Base-by-base conservation (phyloP, 352 stramenopile genomes). In the Phytophthora idaei region DNA sequence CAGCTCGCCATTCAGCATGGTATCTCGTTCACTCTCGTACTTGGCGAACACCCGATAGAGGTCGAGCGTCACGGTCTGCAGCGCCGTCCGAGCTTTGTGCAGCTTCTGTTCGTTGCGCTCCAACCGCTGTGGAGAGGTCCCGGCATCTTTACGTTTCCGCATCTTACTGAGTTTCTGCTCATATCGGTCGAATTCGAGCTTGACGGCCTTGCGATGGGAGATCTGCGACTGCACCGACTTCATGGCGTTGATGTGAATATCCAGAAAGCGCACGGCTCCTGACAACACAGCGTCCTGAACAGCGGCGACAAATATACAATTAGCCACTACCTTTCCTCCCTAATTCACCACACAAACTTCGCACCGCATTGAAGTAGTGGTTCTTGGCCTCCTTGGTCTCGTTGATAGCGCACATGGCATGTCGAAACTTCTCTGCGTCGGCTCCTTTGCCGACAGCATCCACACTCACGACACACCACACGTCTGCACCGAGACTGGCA, bases 191-290 rank as follows among this genome's bases (percentile, higher is more conserved):
- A 82, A 91, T 28, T 93, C 85, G 15, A 93, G 76, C 62, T 91
- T 91, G 42, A 89, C 65, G 44, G 63, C 65, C 65, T 90, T 89
- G 37, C 82, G 79, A 66, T 85, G 64, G 14, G 80, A 78, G 48
- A 93, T 90, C 57, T 93, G 83, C 21, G 82, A 90, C 57, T 80
- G 79, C 42, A 85, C 79, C 1, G 79, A 89, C 58, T 87, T 85
- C 80, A 93, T 90, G 12, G 82, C 85, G 54, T 90, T 89, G 58
- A 92, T 82, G 58, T 91, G 82, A 53, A 90, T 90, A 47, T 89
- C 81, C 29, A 92, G 61, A 60, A 90, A 89, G 11, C 85, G 79
- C 11, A 91, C 31, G 3, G 85, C 84, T 8, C 81, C 80, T 2
- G 80, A 68, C 17, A 92, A 62, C 31, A 88, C 81, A 12, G 83